These are phyloP conservation scores for Delphinella strobiligena DNA, from an alignment of 2,329 filamentous ascomycete genomes.

Conservation along the genomic window DNA sequence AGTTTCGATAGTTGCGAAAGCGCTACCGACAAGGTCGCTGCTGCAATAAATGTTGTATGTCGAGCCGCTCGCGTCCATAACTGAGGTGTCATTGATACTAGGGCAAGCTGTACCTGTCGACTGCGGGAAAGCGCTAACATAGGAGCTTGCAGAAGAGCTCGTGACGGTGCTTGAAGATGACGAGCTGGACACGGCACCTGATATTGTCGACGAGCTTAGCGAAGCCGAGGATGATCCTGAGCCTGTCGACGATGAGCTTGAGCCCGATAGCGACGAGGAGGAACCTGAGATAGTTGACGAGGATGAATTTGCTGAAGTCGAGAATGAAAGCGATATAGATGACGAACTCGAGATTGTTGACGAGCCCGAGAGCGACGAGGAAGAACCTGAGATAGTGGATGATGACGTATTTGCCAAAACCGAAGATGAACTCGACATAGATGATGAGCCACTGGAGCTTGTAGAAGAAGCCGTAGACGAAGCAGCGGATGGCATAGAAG, in stretches of 20 bases:
- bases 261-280: neutral
- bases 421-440: neutral
- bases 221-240: neutral
- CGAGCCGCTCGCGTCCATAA: too few species aligned
- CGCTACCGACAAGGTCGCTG: too few species aligned
- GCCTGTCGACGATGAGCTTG: neutral
- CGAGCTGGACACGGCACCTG: neutral
- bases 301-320: neutral
- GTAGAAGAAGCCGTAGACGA: neutral
- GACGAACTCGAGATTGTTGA: neutral
- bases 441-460: neutral
- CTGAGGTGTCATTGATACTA: too few species aligned
- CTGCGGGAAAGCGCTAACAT: too few species aligned
- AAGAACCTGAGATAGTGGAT: neutral
- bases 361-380: neutral
- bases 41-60: too few species aligned
- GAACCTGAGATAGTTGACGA: neutral
- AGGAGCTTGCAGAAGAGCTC: too few species aligned
- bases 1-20: too few species aligned
- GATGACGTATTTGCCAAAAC: neutral
- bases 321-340: neutral
- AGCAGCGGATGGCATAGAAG: neutral
- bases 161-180: neutral
- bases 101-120: too few species aligned
- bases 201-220: neutral